A percentile compares a stretch with the other conserved stretches of the same genome.
Conservation (phyloP, 2,329 filamentous ascomycete species). For the Talaromyces sp. region DNA sequence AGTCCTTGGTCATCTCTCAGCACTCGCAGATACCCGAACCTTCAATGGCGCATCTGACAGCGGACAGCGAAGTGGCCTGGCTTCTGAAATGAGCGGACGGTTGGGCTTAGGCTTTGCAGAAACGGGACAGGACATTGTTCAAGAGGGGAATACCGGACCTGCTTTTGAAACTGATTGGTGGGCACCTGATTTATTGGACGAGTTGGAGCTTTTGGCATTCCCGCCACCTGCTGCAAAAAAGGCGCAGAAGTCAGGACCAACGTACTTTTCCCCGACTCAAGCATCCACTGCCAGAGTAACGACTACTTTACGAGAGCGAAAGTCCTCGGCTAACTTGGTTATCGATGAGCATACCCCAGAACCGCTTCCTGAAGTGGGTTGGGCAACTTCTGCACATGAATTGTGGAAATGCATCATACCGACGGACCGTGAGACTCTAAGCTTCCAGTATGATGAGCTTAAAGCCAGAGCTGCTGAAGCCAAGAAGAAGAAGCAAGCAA, state of each 20-base stretch:
- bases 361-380: conserved; percentile 75
- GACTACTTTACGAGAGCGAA: conserved; percentile 56
- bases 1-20: conserved; percentile 82
- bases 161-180: conserved; percentile 68
- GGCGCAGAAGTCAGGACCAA: conserved; percentile 55
- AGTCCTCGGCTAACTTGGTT: conserved; percentile 39
- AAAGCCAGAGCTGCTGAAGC: conserved; percentile 61
- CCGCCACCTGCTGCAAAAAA: conserved; percentile 48
- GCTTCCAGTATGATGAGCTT: conserved; percentile 73
- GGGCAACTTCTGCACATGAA: conserved; percentile 78
- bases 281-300: conserved; percentile 78
- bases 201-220: conserved; percentile 59
- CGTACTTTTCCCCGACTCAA: conserved; percentile 81
- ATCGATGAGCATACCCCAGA: conserved; percentile 49
- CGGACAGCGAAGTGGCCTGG: conserved; percentile 43
- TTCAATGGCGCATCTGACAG: conserved; percentile 23
- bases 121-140: neutral
- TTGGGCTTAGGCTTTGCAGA: conserved; percentile 17
- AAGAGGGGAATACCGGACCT: conserved; percentile 18
- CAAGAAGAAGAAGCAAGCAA: conserved; percentile 60
- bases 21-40: conserved; percentile 56
- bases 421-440: conserved; percentile 65
- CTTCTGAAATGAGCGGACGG: conserved; percentile 53
- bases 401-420: conserved; percentile 79
- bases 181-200: conserved; percentile 60